A percentile compares a stretch with the other conserved stretches of the same genome.
phyloP scores from a whole-genome alignment of 2,329 filamentous ascomycete species.

The Pseudopithomyces maydicus region DNA sequence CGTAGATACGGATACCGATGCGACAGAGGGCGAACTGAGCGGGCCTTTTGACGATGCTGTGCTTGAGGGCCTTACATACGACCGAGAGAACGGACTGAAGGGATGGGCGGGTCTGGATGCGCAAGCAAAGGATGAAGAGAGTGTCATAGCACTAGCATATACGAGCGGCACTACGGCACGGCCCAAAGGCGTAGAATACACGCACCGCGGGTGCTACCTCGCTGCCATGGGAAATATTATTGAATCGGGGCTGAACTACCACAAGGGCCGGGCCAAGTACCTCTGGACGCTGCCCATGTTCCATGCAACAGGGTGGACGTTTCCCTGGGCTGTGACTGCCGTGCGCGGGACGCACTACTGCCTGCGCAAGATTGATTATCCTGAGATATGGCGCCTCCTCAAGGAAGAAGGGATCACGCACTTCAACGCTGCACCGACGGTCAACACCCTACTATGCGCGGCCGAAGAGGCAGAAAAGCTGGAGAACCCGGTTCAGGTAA shows the following conservation, averaged over 20 bases:
- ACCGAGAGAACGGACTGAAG: constrained; percentile 65
- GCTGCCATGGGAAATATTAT: constrained; percentile 84
- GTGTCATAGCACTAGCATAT: constrained; percentile 84
- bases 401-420: constrained; percentile 89
- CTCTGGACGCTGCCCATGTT: constrained; percentile 94
- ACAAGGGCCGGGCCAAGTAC: constrained; percentile 74
- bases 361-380: constrained; percentile 92
- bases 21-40: constrained; percentile 71
- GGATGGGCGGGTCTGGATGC: constrained; percentile 80
- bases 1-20: constrained; percentile 84
- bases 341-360: constrained; percentile 95
- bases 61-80: constrained; percentile 76
- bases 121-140: constrained; percentile 76
- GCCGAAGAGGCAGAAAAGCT: constrained; percentile 75
- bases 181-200: constrained; percentile 93
- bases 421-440: constrained; percentile 94
- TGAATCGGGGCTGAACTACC: constrained; percentile 81
- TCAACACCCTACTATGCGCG: constrained; percentile 90
- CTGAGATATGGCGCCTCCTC: constrained; percentile 85
- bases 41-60: constrained; percentile 86
- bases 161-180: constrained; percentile 90
- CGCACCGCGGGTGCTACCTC: constrained; percentile 85
- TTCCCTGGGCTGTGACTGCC: constrained; percentile 90
- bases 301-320: constrained; percentile 76
- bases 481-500: constrained; percentile 76